phyloP scores from a whole-genome alignment of 805 yeast species.

The Suhomyces sp. region DNA sequence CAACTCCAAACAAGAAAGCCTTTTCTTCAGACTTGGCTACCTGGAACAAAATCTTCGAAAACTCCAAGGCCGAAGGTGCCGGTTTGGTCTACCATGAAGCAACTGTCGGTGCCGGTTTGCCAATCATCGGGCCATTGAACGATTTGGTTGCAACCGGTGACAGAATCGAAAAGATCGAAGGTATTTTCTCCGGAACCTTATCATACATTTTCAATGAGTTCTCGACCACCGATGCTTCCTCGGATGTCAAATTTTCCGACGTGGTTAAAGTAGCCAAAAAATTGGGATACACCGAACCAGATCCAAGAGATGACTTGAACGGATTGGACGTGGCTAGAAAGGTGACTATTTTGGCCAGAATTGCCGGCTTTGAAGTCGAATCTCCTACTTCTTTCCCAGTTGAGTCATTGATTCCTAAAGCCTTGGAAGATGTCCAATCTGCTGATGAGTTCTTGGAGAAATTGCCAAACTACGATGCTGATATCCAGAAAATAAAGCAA shows the following conservation, averaged over 20 bases:
- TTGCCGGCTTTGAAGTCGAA: conserved; percentile 79
- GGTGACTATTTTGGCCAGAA: conserved; percentile 92
- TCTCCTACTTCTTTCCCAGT: conserved; percentile 93
- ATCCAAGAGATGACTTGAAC: conserved; percentile 97
- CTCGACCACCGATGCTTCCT: conserved; percentile 61
- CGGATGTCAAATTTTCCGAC: conserved; percentile 76
- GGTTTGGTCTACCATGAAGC: conserved; percentile 96
- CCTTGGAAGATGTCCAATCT: conserved; percentile 67
- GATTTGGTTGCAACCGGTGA: conserved; percentile 94
- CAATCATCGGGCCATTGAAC: conserved; percentile 82
- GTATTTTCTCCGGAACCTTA: conserved; percentile 93
- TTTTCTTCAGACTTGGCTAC: conserved; percentile 71
- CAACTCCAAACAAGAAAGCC: conserved; percentile 98
- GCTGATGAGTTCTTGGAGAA: conserved; percentile 76
- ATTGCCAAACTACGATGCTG: conserved; percentile 80
- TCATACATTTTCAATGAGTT: conserved; percentile 94
- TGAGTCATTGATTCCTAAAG: conserved; percentile 86
- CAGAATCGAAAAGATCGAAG: conserved; percentile 86
- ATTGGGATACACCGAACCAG: conserved; percentile 97
- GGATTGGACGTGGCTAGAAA: conserved; percentile 99
- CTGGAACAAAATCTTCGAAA: conserved; percentile 73
- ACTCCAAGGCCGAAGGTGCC: conserved; percentile 48
- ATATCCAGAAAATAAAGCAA: conserved; percentile 70
- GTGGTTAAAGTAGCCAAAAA: conserved; percentile 85
- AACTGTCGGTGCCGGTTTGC: conserved; percentile 98